Base-by-base conservation (phyloP, 2,329 filamentous ascomycete species). In the Phaeosphaeria sp. region DNA sequence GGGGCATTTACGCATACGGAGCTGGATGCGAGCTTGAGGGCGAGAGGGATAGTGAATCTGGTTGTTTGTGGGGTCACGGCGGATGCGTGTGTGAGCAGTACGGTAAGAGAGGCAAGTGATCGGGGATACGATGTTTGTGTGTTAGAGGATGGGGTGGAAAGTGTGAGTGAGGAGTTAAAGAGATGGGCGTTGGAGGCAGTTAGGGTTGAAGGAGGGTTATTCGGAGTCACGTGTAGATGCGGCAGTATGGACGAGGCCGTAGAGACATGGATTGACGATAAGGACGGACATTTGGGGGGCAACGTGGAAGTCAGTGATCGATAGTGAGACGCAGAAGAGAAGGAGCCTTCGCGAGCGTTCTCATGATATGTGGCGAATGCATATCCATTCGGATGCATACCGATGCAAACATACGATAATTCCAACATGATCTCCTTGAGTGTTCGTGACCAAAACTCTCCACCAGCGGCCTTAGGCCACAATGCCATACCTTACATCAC, bases 31-130 rank as follows among this genome's bases (percentile, higher is more conserved):
- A 65, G 82, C 50, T 73, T 87, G 23, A 77, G 79, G n/a, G 79
- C 81, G 48, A 82, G 80, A 53, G 81, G 83, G 0, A 72, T 86
- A 17, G 81, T 76, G 62, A 85, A 86, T 63, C 71, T 87, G 52
- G 75, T 86, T 13, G 65, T 86, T 17, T 80, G 79, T 17, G 84
- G 84, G 4, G 83, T 86, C 4, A 86, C 83, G 6, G 85, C 83
- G 0, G 84, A 86, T 69, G 83, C 84, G 13, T 85, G 82, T 63
- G 83, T 86, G 2, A 82, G 80, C 22, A 84, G 78, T 9, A 86
- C 83, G 5, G 83, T 86, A 71, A 76, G 83, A 20, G 84, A 86
- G 67, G 84, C 83, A 11, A 85, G 81, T 58, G 84, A 86, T 72
- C 78, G 82, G 6, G 83, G 83, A 0, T 85, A 83, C 56, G 84